Evolutionary conservation across 179 eudicot genomes (phyloP).

Genomic region (Beta macrorhiza): DNA sequence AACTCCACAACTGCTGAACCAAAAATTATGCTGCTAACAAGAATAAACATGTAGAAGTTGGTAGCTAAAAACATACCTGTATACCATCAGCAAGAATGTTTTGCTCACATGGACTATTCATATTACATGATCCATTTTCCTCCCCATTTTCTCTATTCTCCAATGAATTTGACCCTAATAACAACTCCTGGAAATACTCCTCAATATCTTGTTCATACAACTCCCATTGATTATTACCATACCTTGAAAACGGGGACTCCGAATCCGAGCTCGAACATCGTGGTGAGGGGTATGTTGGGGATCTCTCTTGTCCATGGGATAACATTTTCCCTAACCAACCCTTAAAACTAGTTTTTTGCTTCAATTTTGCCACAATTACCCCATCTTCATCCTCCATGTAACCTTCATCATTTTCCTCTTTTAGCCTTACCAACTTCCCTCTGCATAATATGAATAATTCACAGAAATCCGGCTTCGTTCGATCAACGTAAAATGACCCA

Average conservation of each 20-base stretch:
- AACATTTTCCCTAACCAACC: constrained; percentile 55
- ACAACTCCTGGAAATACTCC: constrained; percentile 52
- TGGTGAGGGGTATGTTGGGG: constrained; percentile 28
- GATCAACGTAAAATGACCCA: constrained; percentile 46
- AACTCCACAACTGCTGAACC: background rate
- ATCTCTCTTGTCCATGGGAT: constrained; percentile 24
- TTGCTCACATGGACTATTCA: constrained; percentile 32
- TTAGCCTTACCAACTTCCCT: constrained; percentile 54
- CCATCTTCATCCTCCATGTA: constrained; percentile 59
- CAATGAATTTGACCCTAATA: constrained; percentile 29
- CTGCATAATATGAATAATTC: constrained; percentile 50
- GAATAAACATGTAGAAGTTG: background rate
- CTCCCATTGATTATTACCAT: constrained; percentile 41
- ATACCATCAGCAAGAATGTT: constrained; percentile 23
- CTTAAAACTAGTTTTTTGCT: constrained; percentile 40
- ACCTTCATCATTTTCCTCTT: constrained; percentile 53
- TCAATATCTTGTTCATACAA: constrained; percentile 55
- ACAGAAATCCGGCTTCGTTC: constrained; percentile 67
- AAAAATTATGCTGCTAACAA: background rate
- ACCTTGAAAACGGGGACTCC: constrained; percentile 32
- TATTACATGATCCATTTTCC: constrained; percentile 25
- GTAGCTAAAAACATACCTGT: constrained; percentile 35
- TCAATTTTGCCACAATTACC: constrained; percentile 43
- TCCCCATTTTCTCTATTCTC: constrained; percentile 31
- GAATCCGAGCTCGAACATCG: constrained; percentile 29